Base-by-base conservation (phyloP, 148 eudicot species). In the Gaultheria prostrata region DNA sequence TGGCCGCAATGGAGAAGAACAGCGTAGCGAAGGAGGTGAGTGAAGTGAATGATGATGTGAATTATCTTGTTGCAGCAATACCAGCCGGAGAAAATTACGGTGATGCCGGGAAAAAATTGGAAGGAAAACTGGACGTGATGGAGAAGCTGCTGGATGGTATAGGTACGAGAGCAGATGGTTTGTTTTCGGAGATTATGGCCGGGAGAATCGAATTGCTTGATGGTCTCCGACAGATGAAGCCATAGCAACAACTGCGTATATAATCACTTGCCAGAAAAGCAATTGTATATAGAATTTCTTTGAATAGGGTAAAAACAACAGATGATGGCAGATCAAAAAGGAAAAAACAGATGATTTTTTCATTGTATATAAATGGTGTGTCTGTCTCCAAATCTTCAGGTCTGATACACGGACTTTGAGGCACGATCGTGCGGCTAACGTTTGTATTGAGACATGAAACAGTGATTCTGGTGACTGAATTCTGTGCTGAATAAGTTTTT, bases 121-220 rank as follows among this genome's bases (percentile, higher is more conserved):
- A 79, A 81, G 76, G 49, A 5, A 89, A 80, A 81, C 79, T 91
- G 83, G 84, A 76, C 49, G 88, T 53, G 69, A 21, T 91, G 74
- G 86, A 87, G 80, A 81, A 79, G 28, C 79, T 70, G 74, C 14
- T 88, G 78, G 83, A 91, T 67, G 85, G 50, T 6, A 80, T 87
- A 0, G 86, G 81, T 51, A 87, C 82, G 80, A 74, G 87, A 57
- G 80, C 87, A 24, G 80, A 87, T 78, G 49, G 85, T 69, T 79
- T 93, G 80, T 93, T 91, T 61, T 81, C 85, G 33, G 87, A 91
- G 79, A 87, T 91, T 81, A 76, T 92, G 79, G 87, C 65, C 15
- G 79, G 33, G 33, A 88, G 95, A 75, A 87, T 39, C 77, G 79
- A 91, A 82, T 81, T 91, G 87, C 81, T 92, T 69, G 88, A 89